A percentile compares a stretch with the other conserved stretches of the same genome.
phyloP scores from a whole-genome alignment of 441 rosid species.

The Arabidopsis hybrid region DNA sequence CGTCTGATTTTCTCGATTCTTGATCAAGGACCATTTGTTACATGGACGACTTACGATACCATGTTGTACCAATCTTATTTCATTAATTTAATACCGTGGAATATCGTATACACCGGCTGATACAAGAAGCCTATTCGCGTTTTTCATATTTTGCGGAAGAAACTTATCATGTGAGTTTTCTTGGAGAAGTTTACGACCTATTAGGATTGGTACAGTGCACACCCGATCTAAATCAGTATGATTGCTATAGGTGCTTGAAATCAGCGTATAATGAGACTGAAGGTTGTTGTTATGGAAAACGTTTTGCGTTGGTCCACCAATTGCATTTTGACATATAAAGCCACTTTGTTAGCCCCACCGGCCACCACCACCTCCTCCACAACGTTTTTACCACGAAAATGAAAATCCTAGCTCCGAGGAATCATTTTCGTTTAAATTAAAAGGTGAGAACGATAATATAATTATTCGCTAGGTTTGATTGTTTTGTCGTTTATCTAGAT shows the following conservation, averaged over 20 bases:
- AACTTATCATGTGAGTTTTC: conserved; percentile 5
- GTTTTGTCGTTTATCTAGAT: too few relatives aligned
- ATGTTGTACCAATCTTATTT: conserved; percentile 5
- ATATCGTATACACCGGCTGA: conserved; percentile 8
- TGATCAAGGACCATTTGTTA: conserved; percentile 20
- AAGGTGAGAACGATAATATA: conserved; percentile 15
- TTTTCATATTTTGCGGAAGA: conserved; percentile 26
- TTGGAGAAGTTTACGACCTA: conserved; percentile 26
- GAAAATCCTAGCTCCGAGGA: conserved; percentile 1
- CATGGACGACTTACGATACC: conserved; percentile 6
- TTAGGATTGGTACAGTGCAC: conserved; percentile 31
- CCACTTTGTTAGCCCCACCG: neutral
- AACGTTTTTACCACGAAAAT: neutral
- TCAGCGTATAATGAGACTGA: conserved; percentile 27
- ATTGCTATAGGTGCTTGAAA: conserved; percentile 34
- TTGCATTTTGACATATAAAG: conserved; percentile 26
- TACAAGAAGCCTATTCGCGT: conserved; percentile 33
- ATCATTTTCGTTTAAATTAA: conserved; percentile 22
- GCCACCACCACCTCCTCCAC: conserved; percentile 22
- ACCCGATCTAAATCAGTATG: conserved; percentile 21
- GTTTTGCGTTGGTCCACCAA: conserved; percentile 25
- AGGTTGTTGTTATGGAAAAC: conserved; percentile 22
- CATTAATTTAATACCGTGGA: conserved; percentile 11
- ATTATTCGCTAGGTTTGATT: neutral
- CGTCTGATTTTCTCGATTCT: neutral